These are phyloP conservation scores for Calonectria fujianensis DNA, from an alignment of 2,329 filamentous ascomycete species.

Conservation along the genomic window DNA sequence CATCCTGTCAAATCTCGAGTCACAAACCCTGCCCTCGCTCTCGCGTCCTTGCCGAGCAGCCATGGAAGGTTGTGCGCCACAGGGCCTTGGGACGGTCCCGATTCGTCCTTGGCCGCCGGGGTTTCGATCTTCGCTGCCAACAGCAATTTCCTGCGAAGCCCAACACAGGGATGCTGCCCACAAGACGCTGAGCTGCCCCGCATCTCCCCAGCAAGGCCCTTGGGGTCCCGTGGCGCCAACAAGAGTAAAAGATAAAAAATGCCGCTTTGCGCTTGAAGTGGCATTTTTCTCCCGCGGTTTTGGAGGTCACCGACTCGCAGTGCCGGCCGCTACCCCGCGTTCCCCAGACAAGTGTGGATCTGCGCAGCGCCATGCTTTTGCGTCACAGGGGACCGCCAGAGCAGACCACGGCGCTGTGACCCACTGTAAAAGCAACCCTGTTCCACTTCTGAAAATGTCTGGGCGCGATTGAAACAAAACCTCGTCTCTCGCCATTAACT, in stretches of 20 bases:
- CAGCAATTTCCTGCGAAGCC: conserved; percentile 1
- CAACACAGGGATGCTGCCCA: not conserved
- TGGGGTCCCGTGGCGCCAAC: not conserved
- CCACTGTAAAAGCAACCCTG: conserved; percentile 22
- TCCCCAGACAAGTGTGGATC: conserved; percentile 16
- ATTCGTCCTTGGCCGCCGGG: not conserved
- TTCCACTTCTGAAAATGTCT: not conserved
- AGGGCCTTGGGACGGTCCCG: not conserved
- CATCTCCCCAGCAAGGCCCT: not conserved
- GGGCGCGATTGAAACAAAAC: conserved; percentile 1
- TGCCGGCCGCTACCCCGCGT: conserved; percentile 15
- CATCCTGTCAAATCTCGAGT: not conserved
- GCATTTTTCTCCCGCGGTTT: not conserved
- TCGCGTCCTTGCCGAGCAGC: not conserved
- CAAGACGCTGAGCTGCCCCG: not conserved
- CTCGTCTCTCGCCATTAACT: not conserved
- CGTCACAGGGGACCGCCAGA: not conserved
- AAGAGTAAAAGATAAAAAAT: not conserved
- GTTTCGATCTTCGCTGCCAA: not conserved
- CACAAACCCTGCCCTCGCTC: conserved; percentile 5
- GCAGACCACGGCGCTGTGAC: not conserved
- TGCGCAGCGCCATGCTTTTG: not conserved
- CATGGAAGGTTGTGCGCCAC: conserved; percentile 10
- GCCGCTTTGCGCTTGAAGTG: conserved; percentile 2
- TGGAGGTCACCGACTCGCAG: not conserved